Conservation (phyloP, 2,329 filamentous ascomycete species). For the Aspergillus quadrilineatus region DNA sequence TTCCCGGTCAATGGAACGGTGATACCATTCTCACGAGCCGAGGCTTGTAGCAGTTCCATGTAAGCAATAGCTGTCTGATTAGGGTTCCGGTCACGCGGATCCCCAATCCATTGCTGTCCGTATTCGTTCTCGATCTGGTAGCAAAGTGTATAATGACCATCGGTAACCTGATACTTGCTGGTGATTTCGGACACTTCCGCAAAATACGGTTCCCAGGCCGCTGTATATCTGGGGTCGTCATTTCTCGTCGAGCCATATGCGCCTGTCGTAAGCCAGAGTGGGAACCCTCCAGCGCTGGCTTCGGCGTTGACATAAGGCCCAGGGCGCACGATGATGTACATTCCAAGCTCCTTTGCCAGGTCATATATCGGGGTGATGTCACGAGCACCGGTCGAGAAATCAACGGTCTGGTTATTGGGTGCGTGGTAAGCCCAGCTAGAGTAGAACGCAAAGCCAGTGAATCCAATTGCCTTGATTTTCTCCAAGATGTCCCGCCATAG, state of each 20-base stretch:
- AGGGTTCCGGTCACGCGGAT: conserved; percentile 41
- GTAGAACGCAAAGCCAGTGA: conserved; percentile 51
- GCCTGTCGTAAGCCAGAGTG: conserved; percentile 62
- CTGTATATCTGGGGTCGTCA: conserved; percentile 32
- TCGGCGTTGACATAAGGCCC: conserved; percentile 66
- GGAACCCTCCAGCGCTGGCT: conserved; percentile 61
- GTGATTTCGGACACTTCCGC: conserved; percentile 31
- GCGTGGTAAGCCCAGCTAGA: conserved; percentile 52
- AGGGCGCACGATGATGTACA: conserved; percentile 58
- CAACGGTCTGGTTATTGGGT: conserved; percentile 45
- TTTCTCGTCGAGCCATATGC: conserved; percentile 36
- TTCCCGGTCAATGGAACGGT: conserved; percentile 60
- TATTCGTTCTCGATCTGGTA: conserved; percentile 40
- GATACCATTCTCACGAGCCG: conserved; percentile 57
- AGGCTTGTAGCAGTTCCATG: conserved; percentile 53
- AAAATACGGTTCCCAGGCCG: conserved; percentile 34
- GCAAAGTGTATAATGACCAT: conserved; percentile 28
- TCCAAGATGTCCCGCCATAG: conserved; percentile 53
- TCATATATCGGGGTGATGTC: conserved; percentile 55
- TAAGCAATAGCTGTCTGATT: conserved; percentile 47
- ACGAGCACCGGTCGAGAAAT: conserved; percentile 55
- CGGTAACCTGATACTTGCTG: conserved; percentile 31
- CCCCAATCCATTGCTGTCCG: conserved; percentile 39
- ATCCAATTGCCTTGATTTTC: conserved; percentile 54
- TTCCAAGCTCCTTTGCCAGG: conserved; percentile 54